Percentiles rank a stretch among this genome's conserved stretches.
phyloP scores from a whole-genome alignment of 176 grass and related monocot genomes.

The Oryza coarctata region DNA sequence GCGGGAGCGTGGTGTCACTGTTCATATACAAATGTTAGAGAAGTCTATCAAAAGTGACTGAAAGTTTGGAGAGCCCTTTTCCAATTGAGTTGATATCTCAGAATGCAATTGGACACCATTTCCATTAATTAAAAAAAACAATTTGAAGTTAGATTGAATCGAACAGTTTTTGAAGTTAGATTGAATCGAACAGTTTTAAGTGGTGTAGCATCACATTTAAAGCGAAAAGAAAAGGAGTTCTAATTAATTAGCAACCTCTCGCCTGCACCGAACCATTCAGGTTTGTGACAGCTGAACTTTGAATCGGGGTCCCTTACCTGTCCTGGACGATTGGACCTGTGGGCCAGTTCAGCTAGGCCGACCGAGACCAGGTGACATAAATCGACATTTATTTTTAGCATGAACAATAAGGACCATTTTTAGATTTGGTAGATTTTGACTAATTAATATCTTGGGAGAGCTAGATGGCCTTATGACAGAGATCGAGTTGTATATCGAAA shows the following conservation, averaged over 20 bases:
- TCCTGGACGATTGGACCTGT: background rate
- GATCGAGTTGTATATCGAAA: background rate
- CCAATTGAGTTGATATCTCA: no score
- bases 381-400: constrained; percentile 7
- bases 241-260: background rate
- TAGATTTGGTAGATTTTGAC: background rate
- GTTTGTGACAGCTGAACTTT: constrained; percentile 1
- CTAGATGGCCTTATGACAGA: background rate
- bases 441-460: background rate
- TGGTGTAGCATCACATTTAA: background rate
- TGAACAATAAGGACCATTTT: constrained; percentile 15
- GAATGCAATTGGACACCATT: no score
- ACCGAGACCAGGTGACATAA: constrained; percentile 21
- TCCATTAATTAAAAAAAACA: no score
- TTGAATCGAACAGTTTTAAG: background rate
- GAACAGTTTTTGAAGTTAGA: background rate
- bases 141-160: background rate
- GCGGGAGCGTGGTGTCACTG: no score
- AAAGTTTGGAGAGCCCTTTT: no score
- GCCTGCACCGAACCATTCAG: background rate
- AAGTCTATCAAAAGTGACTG: no score
- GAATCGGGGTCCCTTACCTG: background rate
- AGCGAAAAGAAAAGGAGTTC: background rate
- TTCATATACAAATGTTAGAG: no score
- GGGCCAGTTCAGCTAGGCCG: background rate